These are phyloP conservation scores for Annulohypoxylon nitens DNA, from an alignment of 495 filamentous ascomycete genomes.

Conservation along the genomic window DNA sequence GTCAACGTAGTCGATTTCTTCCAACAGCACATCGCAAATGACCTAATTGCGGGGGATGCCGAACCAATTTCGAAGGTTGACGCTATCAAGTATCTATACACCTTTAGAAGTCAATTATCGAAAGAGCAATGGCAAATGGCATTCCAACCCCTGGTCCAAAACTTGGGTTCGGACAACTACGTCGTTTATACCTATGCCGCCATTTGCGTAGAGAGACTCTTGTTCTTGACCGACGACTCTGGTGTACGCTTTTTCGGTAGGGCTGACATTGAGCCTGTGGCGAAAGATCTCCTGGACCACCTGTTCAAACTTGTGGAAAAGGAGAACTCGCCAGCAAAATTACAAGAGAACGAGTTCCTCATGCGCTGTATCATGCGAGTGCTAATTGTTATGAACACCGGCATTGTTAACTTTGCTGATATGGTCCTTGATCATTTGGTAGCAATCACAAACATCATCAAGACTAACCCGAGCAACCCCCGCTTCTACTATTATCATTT, in stretches of 20 bases:
- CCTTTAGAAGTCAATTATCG: conserved; percentile 89
- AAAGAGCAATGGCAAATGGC: conserved; percentile 89
- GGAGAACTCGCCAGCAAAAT: conserved; percentile 84
- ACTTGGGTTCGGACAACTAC: conserved; percentile 87
- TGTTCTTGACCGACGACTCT: conserved; percentile 80
- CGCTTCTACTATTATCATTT: conserved; percentile 99
- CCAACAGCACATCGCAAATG: conserved; percentile 85
- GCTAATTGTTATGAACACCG: conserved; percentile 89
- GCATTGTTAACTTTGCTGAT: conserved; percentile 76
- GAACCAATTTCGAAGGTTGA: conserved; percentile 94
- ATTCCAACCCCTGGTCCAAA: conserved; percentile 89
- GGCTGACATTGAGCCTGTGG: conserved; percentile 77
- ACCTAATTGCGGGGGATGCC: conserved; percentile 75
- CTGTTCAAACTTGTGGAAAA: conserved; percentile 92
- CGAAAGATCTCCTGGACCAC: conserved; percentile 88
- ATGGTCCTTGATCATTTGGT: conserved; percentile 81
- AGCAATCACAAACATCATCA: conserved; percentile 87
- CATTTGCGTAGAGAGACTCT: conserved; percentile 89
- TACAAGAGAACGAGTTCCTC: conserved; percentile 98
- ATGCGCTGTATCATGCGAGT: conserved; percentile 99
- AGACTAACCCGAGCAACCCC: conserved; percentile 94
- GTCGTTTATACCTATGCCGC: conserved; percentile 98
- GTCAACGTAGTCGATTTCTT: conserved; percentile 95
- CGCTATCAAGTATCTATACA: conserved; percentile 96
- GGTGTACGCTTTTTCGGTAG: conserved; percentile 81